Conservation (phyloP, 768 basidiomycete species). For the Rhodotorula toruloides region DNA sequence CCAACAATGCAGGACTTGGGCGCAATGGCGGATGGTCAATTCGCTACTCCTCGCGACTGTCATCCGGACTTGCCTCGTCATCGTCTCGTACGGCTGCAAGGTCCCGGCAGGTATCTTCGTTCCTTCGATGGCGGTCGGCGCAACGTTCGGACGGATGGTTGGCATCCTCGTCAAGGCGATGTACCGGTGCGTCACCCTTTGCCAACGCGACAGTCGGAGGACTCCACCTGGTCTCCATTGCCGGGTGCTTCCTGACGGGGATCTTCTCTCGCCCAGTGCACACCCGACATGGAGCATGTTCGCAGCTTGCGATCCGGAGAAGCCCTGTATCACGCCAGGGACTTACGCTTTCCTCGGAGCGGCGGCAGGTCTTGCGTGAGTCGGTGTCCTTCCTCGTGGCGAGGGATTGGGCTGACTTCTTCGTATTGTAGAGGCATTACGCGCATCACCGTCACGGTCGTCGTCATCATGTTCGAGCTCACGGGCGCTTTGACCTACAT, state of each 20-base stretch:
- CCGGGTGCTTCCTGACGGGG: no score
- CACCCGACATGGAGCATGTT: conserved; percentile 82
- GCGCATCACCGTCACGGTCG: conserved; percentile 93
- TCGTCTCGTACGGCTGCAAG: conserved; percentile 90
- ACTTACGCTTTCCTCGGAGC: conserved; percentile 97
- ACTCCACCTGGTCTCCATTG: no score
- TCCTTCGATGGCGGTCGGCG: conserved; percentile 97
- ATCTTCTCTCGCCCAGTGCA: conserved; percentile 55
- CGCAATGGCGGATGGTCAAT: conserved; percentile 92
- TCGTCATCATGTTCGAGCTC: conserved; percentile 98
- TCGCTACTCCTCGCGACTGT: conserved; percentile 86
- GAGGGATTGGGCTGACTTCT: not conserved
- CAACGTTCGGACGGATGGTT: conserved; percentile 92
- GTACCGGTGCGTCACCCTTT: conserved; percentile 57
- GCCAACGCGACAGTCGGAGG: not conserved
- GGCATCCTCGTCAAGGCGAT: conserved; percentile 94
- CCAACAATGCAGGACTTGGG: conserved; percentile 59
- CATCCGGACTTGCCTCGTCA: conserved; percentile 75
- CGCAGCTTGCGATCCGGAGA: conserved; percentile 79
- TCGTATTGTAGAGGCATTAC: conserved; percentile 72
- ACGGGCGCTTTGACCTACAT: conserved; percentile 97
- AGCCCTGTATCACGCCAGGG: conserved; percentile 95
- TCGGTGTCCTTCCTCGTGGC: not conserved
- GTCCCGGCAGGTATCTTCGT: conserved; percentile 98
- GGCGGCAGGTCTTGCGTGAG: conserved; percentile 84